A percentile compares a stretch with the other conserved stretches of the same genome.
Evolutionary conservation across 108 stramenopile genomes (phyloP).

Genomic region (Conticribra weissflogii): DNA sequence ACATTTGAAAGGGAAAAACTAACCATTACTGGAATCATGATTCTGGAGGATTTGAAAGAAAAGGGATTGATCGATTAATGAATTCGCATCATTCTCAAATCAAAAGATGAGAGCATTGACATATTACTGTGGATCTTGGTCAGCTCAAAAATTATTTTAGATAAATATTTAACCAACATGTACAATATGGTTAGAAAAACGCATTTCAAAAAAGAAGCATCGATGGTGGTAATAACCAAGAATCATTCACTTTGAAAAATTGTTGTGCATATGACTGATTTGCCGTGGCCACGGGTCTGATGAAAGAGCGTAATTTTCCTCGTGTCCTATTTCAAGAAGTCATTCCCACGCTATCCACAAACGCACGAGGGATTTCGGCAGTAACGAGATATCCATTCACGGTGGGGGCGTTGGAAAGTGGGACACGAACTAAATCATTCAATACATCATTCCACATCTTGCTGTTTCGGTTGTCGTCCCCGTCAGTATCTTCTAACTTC

Average conservation of each 20-base stretch:
- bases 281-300: too few relatives aligned
- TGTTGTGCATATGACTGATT: too few relatives aligned
- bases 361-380: conserved; percentile 27
- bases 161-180: too few relatives aligned
- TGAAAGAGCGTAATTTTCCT: too few relatives aligned
- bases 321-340: not conserved
- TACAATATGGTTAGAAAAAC: too few relatives aligned
- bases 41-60: conserved; percentile 56
- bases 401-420: conserved; percentile 9
- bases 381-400: conserved; percentile 20
- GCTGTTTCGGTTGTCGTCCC: not conserved
- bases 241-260: too few relatives aligned
- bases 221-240: too few relatives aligned
- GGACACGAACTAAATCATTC: conserved; percentile 24
- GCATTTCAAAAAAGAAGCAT: too few relatives aligned
- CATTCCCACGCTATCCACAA: conserved; percentile 6
- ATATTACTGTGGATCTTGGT: too few relatives aligned
- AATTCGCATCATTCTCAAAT: not conserved
- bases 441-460: conserved; percentile 33
- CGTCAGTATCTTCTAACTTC: not conserved
- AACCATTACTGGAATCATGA: conserved; percentile 54
- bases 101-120: too few relatives aligned
- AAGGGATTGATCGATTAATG: conserved; percentile 53
- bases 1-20: conserved; percentile 46
- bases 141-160: too few relatives aligned